Evolutionary conservation across 345 rosid species (phyloP).

Genomic region (Raphanus sativus): DNA sequence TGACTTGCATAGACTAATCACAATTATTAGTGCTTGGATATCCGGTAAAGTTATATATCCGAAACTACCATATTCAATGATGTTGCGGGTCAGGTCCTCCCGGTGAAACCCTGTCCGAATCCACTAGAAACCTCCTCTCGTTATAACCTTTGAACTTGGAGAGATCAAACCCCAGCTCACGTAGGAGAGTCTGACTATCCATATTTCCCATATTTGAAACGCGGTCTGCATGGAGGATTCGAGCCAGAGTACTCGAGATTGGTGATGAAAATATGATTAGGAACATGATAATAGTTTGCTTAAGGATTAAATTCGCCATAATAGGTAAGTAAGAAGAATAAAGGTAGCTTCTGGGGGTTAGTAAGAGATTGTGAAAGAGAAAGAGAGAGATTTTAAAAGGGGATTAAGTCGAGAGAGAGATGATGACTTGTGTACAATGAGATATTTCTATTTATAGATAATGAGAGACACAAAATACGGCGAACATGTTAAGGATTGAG

Average conservation of each 20-base stretch:
- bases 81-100: constrained; percentile 43
- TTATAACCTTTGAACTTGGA: constrained; percentile 32
- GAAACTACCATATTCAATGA: constrained; percentile 13
- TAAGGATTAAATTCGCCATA: constrained; percentile 35
- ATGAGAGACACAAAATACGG: background rate
- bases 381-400: background rate
- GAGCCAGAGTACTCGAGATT: constrained; percentile 23
- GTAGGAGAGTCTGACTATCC: constrained; percentile 32
- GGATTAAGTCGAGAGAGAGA: background rate
- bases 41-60: background rate
- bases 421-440: constrained; percentile 27
- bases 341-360: background rate
- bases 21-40: constrained; percentile 20
- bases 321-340: background rate
- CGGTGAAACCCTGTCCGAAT: constrained; percentile 37
- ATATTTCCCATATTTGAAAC: background rate
- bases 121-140: constrained; percentile 26
- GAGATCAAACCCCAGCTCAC: constrained; percentile 38
- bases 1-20: constrained; percentile 19
- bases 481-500: constrained; percentile 14
- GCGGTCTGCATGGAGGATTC: constrained; percentile 28
- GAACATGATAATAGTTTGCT: constrained; percentile 27
- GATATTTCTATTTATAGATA: constrained; percentile 33
- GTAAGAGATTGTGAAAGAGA: background rate
- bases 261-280: constrained; percentile 28